These are phyloP conservation scores for Botryobasidium botryosum DNA, from an alignment of 768 basidiomycete genomes.

Conservation along the genomic window DNA sequence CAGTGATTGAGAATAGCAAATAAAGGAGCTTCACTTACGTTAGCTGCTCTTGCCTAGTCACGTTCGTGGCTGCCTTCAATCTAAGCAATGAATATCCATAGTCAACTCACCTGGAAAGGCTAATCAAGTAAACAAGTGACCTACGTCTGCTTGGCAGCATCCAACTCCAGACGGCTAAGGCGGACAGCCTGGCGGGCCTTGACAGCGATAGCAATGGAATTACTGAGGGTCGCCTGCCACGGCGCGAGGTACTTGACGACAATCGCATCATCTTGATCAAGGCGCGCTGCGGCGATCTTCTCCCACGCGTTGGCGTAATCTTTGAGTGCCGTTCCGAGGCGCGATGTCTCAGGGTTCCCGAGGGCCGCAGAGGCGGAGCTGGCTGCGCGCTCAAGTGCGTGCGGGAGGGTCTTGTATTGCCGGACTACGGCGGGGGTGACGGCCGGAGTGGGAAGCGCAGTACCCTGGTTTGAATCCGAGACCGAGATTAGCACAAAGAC, in stretches of 20 bases:
- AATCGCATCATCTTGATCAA: constrained; percentile 25
- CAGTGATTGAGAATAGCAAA: neutral
- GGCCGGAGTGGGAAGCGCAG: constrained; percentile 62
- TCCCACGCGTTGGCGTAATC: constrained; percentile 73
- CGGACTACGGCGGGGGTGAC: constrained; percentile 36
- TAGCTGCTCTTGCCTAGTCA: constrained; percentile 83
- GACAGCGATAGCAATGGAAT: constrained; percentile 75
- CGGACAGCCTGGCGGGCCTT: constrained; percentile 78
- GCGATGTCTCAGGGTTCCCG: constrained; percentile 35
- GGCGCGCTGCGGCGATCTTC: constrained; percentile 24
- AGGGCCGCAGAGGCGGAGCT: constrained; percentile 34
- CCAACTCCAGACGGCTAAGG: constrained; percentile 68
- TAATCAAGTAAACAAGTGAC: constrained; percentile 21
- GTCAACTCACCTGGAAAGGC: neutral
- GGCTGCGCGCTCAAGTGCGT: constrained; percentile 77
- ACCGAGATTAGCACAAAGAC: neutral
- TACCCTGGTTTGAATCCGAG: constrained; percentile 36
- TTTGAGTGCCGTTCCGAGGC: constrained; percentile 61
- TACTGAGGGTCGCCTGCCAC: constrained; percentile 76
- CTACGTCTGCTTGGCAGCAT: constrained; percentile 76
- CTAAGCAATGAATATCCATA: constrained; percentile 23
- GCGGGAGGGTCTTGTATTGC: constrained; percentile 92
- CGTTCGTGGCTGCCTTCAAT: constrained; percentile 56
- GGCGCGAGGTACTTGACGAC: constrained; percentile 51
- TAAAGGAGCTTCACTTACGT: constrained; percentile 20